Conservation (phyloP, 1,284 basidiomycete genomes). For the Trametes sp. region DNA sequence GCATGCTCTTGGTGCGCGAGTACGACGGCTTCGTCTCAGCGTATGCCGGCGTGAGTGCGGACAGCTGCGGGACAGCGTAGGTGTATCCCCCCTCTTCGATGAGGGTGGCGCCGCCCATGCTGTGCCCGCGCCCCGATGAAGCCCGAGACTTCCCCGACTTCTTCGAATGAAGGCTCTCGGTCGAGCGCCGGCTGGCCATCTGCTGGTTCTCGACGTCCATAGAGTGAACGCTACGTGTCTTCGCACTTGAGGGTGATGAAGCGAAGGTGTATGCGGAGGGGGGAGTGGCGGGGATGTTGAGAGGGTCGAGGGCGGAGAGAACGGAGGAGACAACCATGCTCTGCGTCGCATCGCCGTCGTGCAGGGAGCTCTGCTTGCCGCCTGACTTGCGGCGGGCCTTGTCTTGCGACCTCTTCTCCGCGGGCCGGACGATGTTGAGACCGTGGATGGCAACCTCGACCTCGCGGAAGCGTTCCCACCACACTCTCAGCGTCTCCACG, state of each 20-base stretch:
- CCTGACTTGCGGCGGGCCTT: constrained; percentile 25
- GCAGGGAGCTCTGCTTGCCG: constrained; percentile 17
- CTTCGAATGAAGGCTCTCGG: constrained; percentile 53
- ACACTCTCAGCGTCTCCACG: constrained; percentile 71
- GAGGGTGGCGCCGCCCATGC: constrained; percentile 28
- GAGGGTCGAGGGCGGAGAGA: constrained; percentile 30
- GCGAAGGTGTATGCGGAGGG: constrained; percentile 16
- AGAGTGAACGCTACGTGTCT: constrained; percentile 31
- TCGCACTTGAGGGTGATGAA: constrained; percentile 24
- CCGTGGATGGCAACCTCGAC: constrained; percentile 57
- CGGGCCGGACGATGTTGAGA: constrained; percentile 51
- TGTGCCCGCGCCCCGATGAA: constrained; percentile 33
- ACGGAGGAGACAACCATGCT: constrained; percentile 29
- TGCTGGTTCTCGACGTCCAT: constrained; percentile 24
- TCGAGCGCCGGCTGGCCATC: constrained; percentile 39
- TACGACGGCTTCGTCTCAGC: constrained; percentile 30
- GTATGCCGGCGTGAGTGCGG: constrained; percentile 19
- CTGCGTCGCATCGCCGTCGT: constrained; percentile 26
- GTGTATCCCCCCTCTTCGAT: constrained; percentile 25
- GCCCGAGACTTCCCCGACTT: constrained; percentile 45
- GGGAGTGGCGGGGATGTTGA: constrained; percentile 17
- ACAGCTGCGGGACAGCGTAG: constrained; percentile 18
- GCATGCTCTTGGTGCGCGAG: constrained; percentile 54
- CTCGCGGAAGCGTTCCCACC: constrained; percentile 70
- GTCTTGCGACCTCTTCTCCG: constrained; percentile 32